Base-by-base conservation (phyloP, 2,329 filamentous ascomycete genomes). In the Phoma herbarum region DNA sequence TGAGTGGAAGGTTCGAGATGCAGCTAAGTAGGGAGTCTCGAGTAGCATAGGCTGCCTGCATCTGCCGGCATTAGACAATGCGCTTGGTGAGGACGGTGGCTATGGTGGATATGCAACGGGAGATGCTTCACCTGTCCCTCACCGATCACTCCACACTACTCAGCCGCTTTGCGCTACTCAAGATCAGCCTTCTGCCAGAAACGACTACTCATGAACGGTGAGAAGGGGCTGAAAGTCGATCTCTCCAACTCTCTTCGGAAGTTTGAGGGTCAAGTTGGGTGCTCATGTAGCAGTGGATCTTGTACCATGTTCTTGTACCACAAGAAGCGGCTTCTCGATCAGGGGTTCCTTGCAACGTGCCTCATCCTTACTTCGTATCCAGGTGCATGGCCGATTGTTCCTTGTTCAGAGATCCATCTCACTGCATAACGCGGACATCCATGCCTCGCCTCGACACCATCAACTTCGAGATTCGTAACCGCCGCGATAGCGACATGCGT, bases 281-380 rank as follows among this genome's bases (percentile, higher is more conserved):
- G 41, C 31, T 35, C 31, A 35, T 35, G 31, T 7, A 35, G 16
- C 31, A 8, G 16, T 33, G 31, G 54, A 52, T 52, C 55, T 43
- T 23, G 43, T 57, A 42, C 55, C 10, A 43, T 29, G 2, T 26
- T 43, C 23, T 26, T n/a, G 55, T 58, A 42, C 48, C n/a, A 56
- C 53, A 1, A 39, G 37, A 33, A 35, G 5, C 29, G 12, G 16
- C 18, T 9, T 35, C 23, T 8, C 18, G 3, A 20, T 14, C 22
- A 25, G 12, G 5, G 28, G 20, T 8, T 10, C 43, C 12, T 16
- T 10, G 16, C 44, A 20, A 44, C 26, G 20, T 23, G 18, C 2
- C 28, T n/a, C 29, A 6, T 43, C 22, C 22, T 44, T 28, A 28
- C 39, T 28, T 42, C n/a, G 23, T 29, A 11, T 28, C 22, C 50